Base-by-base conservation (phyloP, 768 basidiomycete genomes). In the Boletus rubescentipes region DNA sequence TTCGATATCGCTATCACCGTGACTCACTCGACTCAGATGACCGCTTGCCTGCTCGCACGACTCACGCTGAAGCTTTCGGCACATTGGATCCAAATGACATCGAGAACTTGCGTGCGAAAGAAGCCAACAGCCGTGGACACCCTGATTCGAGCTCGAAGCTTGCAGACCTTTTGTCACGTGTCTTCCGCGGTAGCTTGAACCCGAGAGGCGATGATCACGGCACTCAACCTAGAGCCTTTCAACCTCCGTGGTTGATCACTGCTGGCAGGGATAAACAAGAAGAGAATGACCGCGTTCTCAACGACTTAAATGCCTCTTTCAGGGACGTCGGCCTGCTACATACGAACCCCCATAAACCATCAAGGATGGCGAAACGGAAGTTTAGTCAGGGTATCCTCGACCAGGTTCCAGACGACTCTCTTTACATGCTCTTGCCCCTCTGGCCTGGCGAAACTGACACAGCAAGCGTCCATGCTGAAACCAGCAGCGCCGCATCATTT, bases 371-470 rank as follows among this genome's bases (percentile, higher is more conserved):
- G 43, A 67, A 55, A 56, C 63, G 55, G 18, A 67, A 41, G 50
- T 23, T 49, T 20, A 45, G 26, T 9, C 55, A 64, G 6, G 77
- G 81, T 53, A 74, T 87, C 56, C 81, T 90, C 51, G 76, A 80
- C 32, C 74, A 81, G 32, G 76, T 92, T 35, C 86, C 86, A 0
- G 70, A 79, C 6, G 88, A 91, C 14, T 81, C 82, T 21, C 73
- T 91, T 47, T 90, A 86, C 67, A 92, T 93, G 91, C 78, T 91
- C 23, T 75, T 93, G 16, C 91, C 91, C 15, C 75, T 93, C n/a
- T 93, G 90, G 89, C 83, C 86, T 9, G 80, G 85, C 16, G 86
- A 88, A 59, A 88, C 82, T 1, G 88, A 89, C 66, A 64, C 79
- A 71, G 74, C 41, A 57, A 65, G 43, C 54, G 54, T 53, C 64